phyloP scores from a whole-genome alignment of 139 green algal species.

The Chlamydomonas eustigma region DNA sequence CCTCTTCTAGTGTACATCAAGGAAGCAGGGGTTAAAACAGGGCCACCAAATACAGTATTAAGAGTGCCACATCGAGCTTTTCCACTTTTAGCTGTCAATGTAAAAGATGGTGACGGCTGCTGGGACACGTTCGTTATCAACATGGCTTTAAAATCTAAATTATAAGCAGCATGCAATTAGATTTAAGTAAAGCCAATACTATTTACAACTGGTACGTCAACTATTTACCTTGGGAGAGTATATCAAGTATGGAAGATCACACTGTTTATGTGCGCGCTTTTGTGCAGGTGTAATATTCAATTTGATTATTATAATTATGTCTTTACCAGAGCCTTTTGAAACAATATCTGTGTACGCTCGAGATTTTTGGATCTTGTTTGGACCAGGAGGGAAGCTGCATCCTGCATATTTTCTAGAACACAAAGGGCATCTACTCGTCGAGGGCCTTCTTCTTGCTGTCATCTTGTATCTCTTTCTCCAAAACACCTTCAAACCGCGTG shows the following conservation, averaged over 20 bases:
- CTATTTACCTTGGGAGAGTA: too few species aligned
- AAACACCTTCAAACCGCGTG: slow-evolving; percentile 47
- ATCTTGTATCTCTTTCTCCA: slow-evolving; percentile 78
- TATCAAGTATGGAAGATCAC: too few species aligned
- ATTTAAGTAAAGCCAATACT: too few species aligned
- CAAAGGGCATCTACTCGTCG: slow-evolving; percentile 73
- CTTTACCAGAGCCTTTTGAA: too few species aligned
- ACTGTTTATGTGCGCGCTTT: too few species aligned
- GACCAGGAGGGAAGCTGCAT: slow-evolving; percentile 74
- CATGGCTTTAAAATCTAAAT: too few species aligned
- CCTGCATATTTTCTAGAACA: slow-evolving; percentile 74
- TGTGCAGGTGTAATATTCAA: too few species aligned
- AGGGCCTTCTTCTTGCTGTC: slow-evolving; percentile 65
- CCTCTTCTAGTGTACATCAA: slow-evolving; percentile 57
- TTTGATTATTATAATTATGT: too few species aligned
- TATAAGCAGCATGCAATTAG: too few species aligned
- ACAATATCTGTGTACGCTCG: neutral
- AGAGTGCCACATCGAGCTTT: neutral
- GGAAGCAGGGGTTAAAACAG: slow-evolving; percentile 40
- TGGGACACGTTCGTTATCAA: too few species aligned
- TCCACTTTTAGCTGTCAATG: neutral
- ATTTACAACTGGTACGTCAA: too few species aligned
- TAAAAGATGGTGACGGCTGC: too few species aligned
- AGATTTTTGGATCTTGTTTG: slow-evolving; percentile 68
- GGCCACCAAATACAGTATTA: neutral